Base-by-base conservation (phyloP, 2,329 filamentous ascomycete species). In the Calonectria pauciramosa region DNA sequence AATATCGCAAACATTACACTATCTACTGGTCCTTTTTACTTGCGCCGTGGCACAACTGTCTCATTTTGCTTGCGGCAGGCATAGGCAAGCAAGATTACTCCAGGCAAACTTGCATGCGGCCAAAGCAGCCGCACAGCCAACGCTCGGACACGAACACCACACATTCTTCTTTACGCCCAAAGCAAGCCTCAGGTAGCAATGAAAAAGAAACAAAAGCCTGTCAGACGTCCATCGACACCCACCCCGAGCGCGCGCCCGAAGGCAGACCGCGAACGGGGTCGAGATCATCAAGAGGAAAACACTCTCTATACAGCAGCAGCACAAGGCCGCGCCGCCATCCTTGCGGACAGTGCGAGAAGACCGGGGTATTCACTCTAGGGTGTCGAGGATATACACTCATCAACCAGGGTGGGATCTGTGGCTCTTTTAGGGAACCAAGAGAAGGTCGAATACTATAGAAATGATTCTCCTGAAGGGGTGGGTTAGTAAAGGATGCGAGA, bases 381-480 rank as follows among this genome's bases (percentile, higher is more conserved):
- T 32, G 4, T 54, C 51, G 51, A 54, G 51, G 51, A 54, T 54
- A 54, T 54, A 9, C 51, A 54, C 26, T 54, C 51, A 54, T 54
- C 51, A 54, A 54, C 51, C 51, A 54, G 51, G 51, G 51, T 54
- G 51, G 51, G 51, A 54, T 54, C 51, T 54, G 51, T 54, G 51
- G 51, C 51, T 54, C 51, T 54, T 54, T 54, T 54, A 54, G 51
- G 51, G 51, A 54, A 54, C 51, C 51, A 54, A 54, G 51, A 54
- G 51, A 54, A 54, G 51, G 51, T 54, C 51, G 51, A 54, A 54
- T 54, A 54, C 51, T 54, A 54, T 54, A 54, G 51, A 54, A 54
- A 54, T 54, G 51, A 54, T 54, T 54, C 51, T 54, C 51, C 51
- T 54, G 51, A 28, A 32, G 51, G 30, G 14, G 23, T 20, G 51